Evolutionary conservation across 495 filamentous ascomycete genomes (phyloP).

Genomic region (Hamigera avellanea): DNA sequence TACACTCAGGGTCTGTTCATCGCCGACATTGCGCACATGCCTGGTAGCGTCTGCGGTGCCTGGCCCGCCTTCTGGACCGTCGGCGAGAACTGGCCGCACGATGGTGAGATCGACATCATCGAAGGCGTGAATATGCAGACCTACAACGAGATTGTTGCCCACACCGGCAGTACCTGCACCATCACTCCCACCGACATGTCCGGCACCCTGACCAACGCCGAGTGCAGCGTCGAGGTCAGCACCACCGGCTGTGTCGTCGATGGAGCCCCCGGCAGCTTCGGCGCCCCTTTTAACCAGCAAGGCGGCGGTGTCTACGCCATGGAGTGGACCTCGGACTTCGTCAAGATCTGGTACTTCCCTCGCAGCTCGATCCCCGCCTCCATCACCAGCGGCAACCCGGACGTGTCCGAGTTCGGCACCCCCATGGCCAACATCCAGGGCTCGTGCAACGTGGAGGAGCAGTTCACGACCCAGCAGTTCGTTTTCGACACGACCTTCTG

Average conservation of each 20-base stretch:
- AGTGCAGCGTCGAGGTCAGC: constrained; percentile 45
- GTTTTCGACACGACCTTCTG: constrained; percentile 61
- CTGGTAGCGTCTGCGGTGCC: constrained; percentile 39
- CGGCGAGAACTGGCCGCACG: constrained; percentile 50
- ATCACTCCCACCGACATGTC: constrained; percentile 36
- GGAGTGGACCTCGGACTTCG: constrained; percentile 49
- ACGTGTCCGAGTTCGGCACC: constrained; percentile 47
- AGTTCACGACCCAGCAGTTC: constrained; percentile 55
- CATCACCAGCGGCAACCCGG: constrained; percentile 34
- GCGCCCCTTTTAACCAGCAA: constrained; percentile 51
- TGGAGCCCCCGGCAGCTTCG: constrained; percentile 48
- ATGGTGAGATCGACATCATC: constrained; percentile 66
- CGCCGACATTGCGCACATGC: constrained; percentile 48
- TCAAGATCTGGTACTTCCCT: constrained; percentile 52
- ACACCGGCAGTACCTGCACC: constrained; percentile 49
- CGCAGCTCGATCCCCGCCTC: constrained; percentile 40
- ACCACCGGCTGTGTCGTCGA: constrained; percentile 27
- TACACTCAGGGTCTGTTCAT: constrained; percentile 47
- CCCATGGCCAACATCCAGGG: constrained; percentile 48
- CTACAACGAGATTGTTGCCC: constrained; percentile 52
- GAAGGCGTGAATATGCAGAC: constrained; percentile 50
- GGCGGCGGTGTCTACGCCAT: constrained; percentile 52
- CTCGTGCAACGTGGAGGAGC: constrained; percentile 45
- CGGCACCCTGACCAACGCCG: constrained; percentile 34
- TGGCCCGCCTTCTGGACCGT: constrained; percentile 52